Evolutionary conservation across 352 stramenopile genomes (phyloP).

Genomic region (Phytophthora syringae): DNA sequence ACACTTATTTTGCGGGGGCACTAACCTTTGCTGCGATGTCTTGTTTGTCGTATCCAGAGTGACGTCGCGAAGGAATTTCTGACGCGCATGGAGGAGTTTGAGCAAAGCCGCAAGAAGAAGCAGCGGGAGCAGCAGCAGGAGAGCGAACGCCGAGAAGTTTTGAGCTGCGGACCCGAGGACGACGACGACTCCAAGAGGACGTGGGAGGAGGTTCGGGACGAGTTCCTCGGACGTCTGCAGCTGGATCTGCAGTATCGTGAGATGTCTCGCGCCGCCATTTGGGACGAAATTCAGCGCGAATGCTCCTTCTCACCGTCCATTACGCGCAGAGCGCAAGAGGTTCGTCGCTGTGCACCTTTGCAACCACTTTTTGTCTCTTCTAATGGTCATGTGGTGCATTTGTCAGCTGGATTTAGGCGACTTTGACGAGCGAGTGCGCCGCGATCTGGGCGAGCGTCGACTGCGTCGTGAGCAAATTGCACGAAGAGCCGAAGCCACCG

Average conservation of each 20-base stretch:
- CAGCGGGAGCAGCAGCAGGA: conserved; percentile 27
- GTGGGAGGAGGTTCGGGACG: conserved; percentile 63
- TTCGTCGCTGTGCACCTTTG: conserved; percentile 2
- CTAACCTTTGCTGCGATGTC: background rate
- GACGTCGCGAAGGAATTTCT: conserved; percentile 73
- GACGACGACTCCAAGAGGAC: conserved; percentile 29
- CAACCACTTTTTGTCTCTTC: background rate
- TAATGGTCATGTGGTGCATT: background rate
- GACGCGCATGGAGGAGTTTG: conserved; percentile 53
- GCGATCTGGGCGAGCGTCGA: conserved; percentile 57
- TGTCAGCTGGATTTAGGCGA: conserved; percentile 49
- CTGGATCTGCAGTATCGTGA: conserved; percentile 64
- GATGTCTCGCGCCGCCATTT: conserved; percentile 52
- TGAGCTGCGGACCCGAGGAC: conserved; percentile 10
- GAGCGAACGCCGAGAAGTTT: conserved; percentile 15
- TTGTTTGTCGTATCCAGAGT: conserved; percentile 29
- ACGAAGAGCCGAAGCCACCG: conserved; percentile 22
- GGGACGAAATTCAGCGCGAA: conserved; percentile 55
- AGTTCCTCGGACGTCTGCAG: conserved; percentile 72
- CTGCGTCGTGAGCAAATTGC: conserved; percentile 44
- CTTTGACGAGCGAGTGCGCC: conserved; percentile 67
- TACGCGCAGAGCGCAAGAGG: conserved; percentile 45
- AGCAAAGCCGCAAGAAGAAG: conserved; percentile 23
- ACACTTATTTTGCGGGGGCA: too few relatives aligned
- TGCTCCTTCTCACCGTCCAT: conserved; percentile 68